Conservation (phyloP, 2,329 filamentous ascomycete species). For the Pseudopyrenochaeta lycopersici region DNA sequence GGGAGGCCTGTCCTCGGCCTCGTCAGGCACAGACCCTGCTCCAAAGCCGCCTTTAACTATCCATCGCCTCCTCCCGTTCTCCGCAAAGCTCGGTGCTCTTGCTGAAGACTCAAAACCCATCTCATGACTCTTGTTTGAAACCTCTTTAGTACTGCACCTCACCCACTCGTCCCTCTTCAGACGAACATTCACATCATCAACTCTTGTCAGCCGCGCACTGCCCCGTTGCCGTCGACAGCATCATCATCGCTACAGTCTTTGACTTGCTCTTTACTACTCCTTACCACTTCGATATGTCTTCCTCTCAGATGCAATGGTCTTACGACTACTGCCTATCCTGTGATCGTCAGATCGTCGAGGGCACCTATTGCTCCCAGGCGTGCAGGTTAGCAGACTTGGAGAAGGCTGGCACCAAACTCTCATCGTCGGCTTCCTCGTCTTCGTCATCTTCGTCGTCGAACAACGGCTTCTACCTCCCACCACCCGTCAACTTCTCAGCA, state of each 20-base stretch:
- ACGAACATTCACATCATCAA: neutral
- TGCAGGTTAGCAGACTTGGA: conserved; percentile 91
- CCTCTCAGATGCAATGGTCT: conserved; percentile 71
- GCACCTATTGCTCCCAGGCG: conserved; percentile 89
- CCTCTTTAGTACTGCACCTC: neutral
- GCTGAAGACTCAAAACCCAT: conserved; percentile 23
- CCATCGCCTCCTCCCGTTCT: conserved; percentile 37
- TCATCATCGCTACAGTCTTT: neutral
- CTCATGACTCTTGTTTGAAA: conserved; percentile 29
- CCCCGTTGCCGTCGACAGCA: conserved; percentile 4
- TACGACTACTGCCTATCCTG: conserved; percentile 94
- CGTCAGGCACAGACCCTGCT: neutral
- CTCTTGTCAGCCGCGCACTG: conserved; percentile 4
- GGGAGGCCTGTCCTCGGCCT: neutral
- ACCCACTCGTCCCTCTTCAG: conserved; percentile 7
- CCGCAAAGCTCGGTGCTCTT: conserved; percentile 32
- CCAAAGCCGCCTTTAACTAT: conserved; percentile 30
- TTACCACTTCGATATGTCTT: conserved; percentile 40
- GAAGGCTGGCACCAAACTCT: conserved; percentile 63
- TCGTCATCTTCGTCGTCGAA: conserved; percentile 62
- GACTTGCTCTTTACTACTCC: neutral
- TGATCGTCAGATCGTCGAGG: conserved; percentile 81
- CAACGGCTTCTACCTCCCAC: conserved; percentile 72
- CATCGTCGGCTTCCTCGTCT: conserved; percentile 63
- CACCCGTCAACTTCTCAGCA: conserved; percentile 77